Evolutionary conservation across 75 land plant species (phyloP), one percentile per base, ranked within the genome.

Genomic region (Adiantum capillusveneris): DNA sequence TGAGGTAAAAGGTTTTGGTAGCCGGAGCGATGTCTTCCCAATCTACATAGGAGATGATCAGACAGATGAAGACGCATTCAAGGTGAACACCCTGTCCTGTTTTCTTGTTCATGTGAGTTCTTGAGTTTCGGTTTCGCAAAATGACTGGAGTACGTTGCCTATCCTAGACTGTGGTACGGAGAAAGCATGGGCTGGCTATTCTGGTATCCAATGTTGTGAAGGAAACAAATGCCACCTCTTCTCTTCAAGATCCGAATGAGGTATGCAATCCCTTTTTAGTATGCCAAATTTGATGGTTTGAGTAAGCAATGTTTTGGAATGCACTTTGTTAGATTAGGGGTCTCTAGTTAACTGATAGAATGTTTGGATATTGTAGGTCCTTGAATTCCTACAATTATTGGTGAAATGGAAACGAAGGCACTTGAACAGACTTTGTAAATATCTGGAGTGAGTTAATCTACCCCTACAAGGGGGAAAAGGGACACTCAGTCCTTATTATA

Each of bases 1-100:
- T 34, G 3, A 3, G 37, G 37, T 34, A 34, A 34, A 26, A 67
- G 69, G 69, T 6, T 42, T 58, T 22, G 64, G 36, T 13, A 37
- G 46, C 31, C 30, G 25, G 6, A 31, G 39, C 30, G 69, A 58
- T 14, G 63, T 67, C 5, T 31, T 67, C 16, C 69, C 69, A 14
- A 41, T 67, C 16, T 67, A 67, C 31, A 67, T 67, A 19, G 69
- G 69, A 45, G 69, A 67, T 46, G 69, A 67, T 46, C 48, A 44
- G 21, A 67, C 69, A 7, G 69, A 67, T 30, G 69, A 67, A 48
- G 69, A 67, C 45, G 69, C 69, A 6, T 67, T 67, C 53, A 58
- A 44, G 21, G 62, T 67, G 27, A 24, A 57, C 14, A 46, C 18
- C 14, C 12, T n/a, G n/a, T n/a, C 50, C 17, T n/a, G 14, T 6